Base-by-base conservation (phyloP, 768 basidiomycete species). In the Clathrus columnatus region DNA sequence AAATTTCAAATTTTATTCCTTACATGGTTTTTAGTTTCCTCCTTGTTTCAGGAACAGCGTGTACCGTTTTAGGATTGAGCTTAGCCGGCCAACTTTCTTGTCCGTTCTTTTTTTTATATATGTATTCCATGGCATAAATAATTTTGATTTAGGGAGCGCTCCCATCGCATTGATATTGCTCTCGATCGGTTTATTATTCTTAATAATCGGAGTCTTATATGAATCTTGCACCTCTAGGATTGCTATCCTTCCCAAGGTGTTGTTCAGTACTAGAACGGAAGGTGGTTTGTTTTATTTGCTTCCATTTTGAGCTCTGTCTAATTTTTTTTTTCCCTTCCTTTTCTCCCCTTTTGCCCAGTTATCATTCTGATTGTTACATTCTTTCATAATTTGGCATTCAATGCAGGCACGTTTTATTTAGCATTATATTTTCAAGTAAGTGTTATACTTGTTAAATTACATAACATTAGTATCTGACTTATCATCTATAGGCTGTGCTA, bases 341-440 rank as follows among this genome's bases (percentile, higher is more conserved):
- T 43, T 48, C 6, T 28, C 61, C 36, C 60, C 30, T 30, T 29
- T 50, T 27, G 50, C 17, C 60, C 54, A 91, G 87, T 82, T 59
- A 75, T 76, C 56, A 74, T 87, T 46, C 78, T 91, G 28, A 50
- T 81, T 17, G 75, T 87, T 57, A 80, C 80, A 17, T 89, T 91
- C 70, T 74, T 91, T 53, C 90, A 91, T 67, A 89, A 88, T 64
- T 76, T 91, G 59, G 82, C 82, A 16, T 92, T 90, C 68, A 91
- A 80, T 60, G 80, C 89, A 28, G 89, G 87, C 48, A 91, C 89
- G 5, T 92, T 87, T 70, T 92, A 89, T 69, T 79, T 92, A 46
- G 86, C 88, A 0, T 68, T 91, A 21, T 91, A 82, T 67, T 91
- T 80, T 68, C 89, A 92, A 77, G 89, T 87, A 29, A 11, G 28